Percentiles rank a stretch among this genome's conserved stretches.
phyloP scores from a whole-genome alignment of 1,139 yeast genomes.

The Blastobotrys petasosporus region DNA sequence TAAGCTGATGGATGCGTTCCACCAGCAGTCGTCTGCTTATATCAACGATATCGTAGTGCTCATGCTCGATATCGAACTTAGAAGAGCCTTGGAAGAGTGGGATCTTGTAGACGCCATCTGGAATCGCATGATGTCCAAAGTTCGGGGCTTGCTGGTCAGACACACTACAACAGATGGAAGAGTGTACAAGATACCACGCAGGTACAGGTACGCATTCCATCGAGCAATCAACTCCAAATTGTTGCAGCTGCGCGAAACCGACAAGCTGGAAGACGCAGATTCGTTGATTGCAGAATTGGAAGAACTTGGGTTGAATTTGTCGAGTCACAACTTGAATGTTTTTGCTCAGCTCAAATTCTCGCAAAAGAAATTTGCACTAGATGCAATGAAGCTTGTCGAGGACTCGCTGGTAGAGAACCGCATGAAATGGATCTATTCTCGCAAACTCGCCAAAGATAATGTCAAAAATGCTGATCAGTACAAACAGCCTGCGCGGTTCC shows the following conservation, averaged over 20 bases:
- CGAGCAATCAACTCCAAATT: conserved; percentile 32
- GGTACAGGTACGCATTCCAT: conserved; percentile 19
- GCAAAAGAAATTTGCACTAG: conserved; percentile 29
- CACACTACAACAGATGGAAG: neutral
- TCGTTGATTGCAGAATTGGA: conserved; percentile 29
- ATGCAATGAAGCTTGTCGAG: conserved; percentile 38
- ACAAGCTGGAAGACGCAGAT: neutral
- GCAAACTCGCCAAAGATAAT: no score
- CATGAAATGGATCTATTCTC: no score
- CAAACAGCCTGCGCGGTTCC: neutral
- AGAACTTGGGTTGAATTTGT: conserved; percentile 33
- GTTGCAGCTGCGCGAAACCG: conserved; percentile 20
- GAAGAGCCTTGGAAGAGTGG: conserved; percentile 8
- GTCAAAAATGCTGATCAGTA: no score
- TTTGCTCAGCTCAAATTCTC: no score
- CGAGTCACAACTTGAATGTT: conserved; percentile 38
- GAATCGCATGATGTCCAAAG: neutral
- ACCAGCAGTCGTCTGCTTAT: conserved; percentile 3
- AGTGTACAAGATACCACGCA: conserved; percentile 12
- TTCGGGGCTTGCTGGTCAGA: neutral
- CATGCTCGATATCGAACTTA: conserved; percentile 7
- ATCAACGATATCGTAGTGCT: conserved; percentile 5
- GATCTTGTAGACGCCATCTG: conserved; percentile 5
- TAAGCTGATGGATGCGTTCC: conserved; percentile 2
- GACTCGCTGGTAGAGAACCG: conserved; percentile 33